Percentiles rank a stretch among this genome's conserved stretches.
phyloP scores from a whole-genome alignment of 2,329 filamentous ascomycete species.

The Rosellinia necatrix region DNA sequence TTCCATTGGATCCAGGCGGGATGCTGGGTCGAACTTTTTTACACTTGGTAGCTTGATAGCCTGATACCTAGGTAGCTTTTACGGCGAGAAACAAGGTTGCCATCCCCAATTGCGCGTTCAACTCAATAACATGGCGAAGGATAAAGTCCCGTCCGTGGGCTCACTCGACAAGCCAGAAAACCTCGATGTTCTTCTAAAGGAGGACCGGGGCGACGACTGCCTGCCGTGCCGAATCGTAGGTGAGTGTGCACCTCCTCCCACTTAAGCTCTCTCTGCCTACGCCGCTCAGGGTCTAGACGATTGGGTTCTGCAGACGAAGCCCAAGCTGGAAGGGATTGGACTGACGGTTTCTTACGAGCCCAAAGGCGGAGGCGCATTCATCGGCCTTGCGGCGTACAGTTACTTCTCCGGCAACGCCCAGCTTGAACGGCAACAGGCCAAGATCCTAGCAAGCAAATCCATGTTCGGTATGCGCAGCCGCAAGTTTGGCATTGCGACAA shows the following conservation, averaged over 20 bases:
- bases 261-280: not conserved
- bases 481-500: conserved; percentile 66
- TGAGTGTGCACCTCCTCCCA: conserved; percentile 46
- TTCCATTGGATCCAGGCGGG: too few species aligned
- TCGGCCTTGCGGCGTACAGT: conserved; percentile 77
- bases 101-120: conserved; percentile 1
- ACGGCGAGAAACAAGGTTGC: not conserved
- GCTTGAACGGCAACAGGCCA: conserved; percentile 67
- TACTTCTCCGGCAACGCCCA: conserved; percentile 76
- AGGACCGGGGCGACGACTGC: conserved; percentile 68
- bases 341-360: conserved; percentile 17
- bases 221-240: conserved; percentile 72
- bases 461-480: conserved; percentile 75
- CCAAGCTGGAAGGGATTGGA: not conserved
- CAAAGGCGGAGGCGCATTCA: conserved; percentile 73
- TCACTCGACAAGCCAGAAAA: conserved; percentile 65
- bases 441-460: conserved; percentile 70
- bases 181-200: conserved; percentile 60
- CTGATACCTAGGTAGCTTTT: not conserved
- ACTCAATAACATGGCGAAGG: conserved; percentile 47
- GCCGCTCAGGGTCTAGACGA: not conserved
- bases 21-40: too few species aligned
- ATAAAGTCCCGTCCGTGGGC: conserved; percentile 56
- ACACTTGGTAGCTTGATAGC: too few species aligned
- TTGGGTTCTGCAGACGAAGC: not conserved